Evolutionary conservation across 176 grass and related monocot species (phyloP).

Genomic region (Carex littledalei): DNA sequence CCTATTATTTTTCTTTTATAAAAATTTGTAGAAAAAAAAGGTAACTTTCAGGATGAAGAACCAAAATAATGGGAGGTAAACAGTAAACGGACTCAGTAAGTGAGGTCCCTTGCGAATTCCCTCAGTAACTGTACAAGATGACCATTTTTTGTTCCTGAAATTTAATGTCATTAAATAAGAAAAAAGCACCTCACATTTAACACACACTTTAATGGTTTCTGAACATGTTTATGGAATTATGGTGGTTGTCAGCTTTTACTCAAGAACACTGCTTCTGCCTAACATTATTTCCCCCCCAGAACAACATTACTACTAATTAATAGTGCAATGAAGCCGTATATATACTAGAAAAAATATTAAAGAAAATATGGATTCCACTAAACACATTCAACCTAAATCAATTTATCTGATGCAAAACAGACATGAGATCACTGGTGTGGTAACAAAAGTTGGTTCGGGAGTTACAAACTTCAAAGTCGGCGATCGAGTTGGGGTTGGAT

Average conservation of each 20-base stretch:
- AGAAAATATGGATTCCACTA: not conserved
- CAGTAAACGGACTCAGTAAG: not conserved
- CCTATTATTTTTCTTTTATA: not conserved
- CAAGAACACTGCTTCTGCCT: not conserved
- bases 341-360: not conserved
- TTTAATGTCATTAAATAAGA: not conserved
- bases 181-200: not conserved
- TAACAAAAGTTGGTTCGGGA: constrained; percentile 47
- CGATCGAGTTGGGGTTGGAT: constrained; percentile 81
- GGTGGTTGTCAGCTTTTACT: not conserved
- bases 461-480: constrained; percentile 40
- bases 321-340: not conserved
- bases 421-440: constrained; percentile 78
- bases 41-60: not conserved
- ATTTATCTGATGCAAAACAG: constrained; percentile 13
- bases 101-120: too few species aligned
- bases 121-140: not conserved
- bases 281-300: not conserved
- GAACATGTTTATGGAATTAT: not conserved
- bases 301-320: not conserved
- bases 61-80: not conserved
- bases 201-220: not conserved
- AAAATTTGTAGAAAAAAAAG: not conserved
- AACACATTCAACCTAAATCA: not conserved
- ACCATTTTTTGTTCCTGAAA: not conserved